These are phyloP conservation scores for Abelmoschus esculentus DNA, from an alignment of 345 rosid species.

Conservation along the genomic window DNA sequence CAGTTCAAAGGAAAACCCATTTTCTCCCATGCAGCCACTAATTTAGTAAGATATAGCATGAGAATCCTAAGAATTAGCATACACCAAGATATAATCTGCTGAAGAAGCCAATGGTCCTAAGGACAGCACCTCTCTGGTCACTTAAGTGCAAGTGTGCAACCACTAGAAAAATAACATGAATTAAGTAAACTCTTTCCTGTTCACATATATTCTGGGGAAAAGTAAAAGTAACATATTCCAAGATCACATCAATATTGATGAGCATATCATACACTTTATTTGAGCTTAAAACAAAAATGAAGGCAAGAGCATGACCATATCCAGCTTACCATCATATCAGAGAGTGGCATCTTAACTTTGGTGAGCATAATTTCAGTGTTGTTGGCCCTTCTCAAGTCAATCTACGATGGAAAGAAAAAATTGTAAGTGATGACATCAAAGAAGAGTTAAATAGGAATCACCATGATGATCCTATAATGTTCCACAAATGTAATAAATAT, in stretches of 20 bases:
- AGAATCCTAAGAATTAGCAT: conserved; percentile 10
- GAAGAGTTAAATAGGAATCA: background rate
- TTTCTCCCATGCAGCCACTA: background rate
- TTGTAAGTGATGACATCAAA: background rate
- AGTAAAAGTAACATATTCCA: background rate
- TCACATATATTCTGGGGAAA: background rate
- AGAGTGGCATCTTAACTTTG: conserved; percentile 96
- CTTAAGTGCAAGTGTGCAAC: background rate
- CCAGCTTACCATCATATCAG: conserved; percentile 96
- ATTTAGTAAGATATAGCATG: conserved; percentile 1
- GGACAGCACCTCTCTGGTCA: background rate
- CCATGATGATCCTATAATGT: background rate
- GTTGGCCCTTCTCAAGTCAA: conserved; percentile 94
- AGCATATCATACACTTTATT: background rate
- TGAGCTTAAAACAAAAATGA: background rate
- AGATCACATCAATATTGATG: background rate
- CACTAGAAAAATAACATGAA: conserved; percentile 2
- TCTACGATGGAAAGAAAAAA: conserved; percentile 33
- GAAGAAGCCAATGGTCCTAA: conserved; percentile 3
- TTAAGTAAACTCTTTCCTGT: background rate
- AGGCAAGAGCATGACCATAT: conserved; percentile 1
- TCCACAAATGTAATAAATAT: background rate
- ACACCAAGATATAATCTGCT: background rate
- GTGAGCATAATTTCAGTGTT: conserved; percentile 99
- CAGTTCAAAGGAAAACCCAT: background rate